phyloP scores from a whole-genome alignment of 2,329 filamentous ascomycete genomes.

The Pyricularia grisea region DNA sequence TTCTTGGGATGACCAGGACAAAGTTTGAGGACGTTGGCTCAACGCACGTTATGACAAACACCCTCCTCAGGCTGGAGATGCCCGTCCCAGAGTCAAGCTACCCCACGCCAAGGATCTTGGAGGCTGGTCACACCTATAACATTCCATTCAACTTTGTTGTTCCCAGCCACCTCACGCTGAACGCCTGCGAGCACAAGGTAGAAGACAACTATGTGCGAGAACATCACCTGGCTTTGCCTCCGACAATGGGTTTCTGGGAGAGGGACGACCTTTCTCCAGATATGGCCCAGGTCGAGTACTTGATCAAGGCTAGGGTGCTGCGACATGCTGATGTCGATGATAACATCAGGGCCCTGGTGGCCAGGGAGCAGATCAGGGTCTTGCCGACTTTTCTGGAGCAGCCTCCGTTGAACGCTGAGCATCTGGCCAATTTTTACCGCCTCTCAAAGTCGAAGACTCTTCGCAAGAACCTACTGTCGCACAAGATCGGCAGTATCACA shows the following conservation, averaged over 20 bases:
- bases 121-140: conserved; percentile 35
- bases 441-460: conserved; percentile 42
- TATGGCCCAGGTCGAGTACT: conserved; percentile 45
- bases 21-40: conserved; percentile 40
- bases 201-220: conserved; percentile 35
- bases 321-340: conserved; percentile 10
- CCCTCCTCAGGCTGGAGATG: conserved; percentile 47
- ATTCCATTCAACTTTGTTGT: conserved; percentile 52
- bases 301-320: conserved; percentile 35
- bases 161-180: conserved; percentile 46
- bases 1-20: conserved; percentile 40
- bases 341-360: conserved; percentile 17
- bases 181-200: conserved; percentile 42
- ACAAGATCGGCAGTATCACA: conserved; percentile 40
- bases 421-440: conserved; percentile 37
- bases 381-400: conserved; percentile 40
- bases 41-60: conserved; percentile 37
- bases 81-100: conserved; percentile 37
- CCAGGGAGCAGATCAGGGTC: conserved; percentile 33
- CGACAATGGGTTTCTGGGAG: conserved; percentile 40
- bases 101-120: conserved; percentile 36
- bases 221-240: conserved; percentile 43
- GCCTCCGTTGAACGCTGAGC: conserved; percentile 38
- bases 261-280: conserved; percentile 44
- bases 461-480: conserved; percentile 41